Conservation (phyloP, 2,329 filamentous ascomycete species). For the Alternaria sp. region DNA sequence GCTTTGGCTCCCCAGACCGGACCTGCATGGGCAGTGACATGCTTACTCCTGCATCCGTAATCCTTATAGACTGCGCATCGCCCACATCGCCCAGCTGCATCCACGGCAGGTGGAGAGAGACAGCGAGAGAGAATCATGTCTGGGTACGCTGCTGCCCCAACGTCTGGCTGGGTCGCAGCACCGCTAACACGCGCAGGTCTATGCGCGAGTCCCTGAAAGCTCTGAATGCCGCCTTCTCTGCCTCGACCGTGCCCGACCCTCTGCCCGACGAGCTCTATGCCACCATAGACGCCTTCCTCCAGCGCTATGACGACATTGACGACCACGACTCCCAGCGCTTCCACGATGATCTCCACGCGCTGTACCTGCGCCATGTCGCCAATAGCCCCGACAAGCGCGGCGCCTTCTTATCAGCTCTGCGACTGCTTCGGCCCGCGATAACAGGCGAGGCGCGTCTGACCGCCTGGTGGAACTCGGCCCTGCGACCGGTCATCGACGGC, state of each 20-base stretch:
- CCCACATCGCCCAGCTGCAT: slow-evolving; percentile 13
- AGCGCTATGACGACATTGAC: slow-evolving; percentile 72
- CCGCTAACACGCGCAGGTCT: slow-evolving; percentile 51
- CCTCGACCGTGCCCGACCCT: slow-evolving; percentile 57
- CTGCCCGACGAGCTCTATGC: slow-evolving; percentile 71
- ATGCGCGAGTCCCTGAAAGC: slow-evolving; percentile 60
- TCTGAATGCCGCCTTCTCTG: slow-evolving; percentile 55
- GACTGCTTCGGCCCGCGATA: slow-evolving; percentile 70
- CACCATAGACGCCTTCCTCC: slow-evolving; percentile 72
- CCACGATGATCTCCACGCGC: slow-evolving; percentile 73
- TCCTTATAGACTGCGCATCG: not conserved
- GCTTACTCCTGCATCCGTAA: not conserved
- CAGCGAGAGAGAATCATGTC: slow-evolving; percentile 24
- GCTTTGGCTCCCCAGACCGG: slow-evolving; percentile 12
- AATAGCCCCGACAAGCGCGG: slow-evolving; percentile 65
- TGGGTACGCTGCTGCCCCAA: slow-evolving; percentile 26
- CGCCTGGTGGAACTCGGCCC: slow-evolving; percentile 75
- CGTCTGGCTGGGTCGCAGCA: slow-evolving; percentile 10
- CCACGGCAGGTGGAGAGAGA: slow-evolving; percentile 5
- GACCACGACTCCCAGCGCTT: slow-evolving; percentile 74
- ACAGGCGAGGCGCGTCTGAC: slow-evolving; percentile 68
- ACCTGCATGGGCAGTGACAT: slow-evolving; percentile 24
- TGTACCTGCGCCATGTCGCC: slow-evolving; percentile 72
- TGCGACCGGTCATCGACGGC: slow-evolving; percentile 65
- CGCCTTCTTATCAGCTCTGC: slow-evolving; percentile 74